Percentiles rank a stretch among this genome's conserved stretches.
phyloP scores from a whole-genome alignment of 352 stramenopile species.

The Phytophthora melonis region DNA sequence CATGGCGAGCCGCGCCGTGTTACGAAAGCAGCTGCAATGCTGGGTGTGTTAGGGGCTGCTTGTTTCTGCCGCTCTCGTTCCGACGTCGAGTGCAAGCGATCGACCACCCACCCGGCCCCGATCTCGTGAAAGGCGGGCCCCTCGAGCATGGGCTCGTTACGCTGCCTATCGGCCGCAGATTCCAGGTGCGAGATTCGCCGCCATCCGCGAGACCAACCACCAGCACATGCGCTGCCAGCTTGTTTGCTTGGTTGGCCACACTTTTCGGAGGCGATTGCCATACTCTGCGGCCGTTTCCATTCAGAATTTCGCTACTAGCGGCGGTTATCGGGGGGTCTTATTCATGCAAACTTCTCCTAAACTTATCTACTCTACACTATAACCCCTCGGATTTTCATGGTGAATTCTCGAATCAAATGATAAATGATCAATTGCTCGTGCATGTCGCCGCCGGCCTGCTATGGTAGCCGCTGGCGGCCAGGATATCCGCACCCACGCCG shows the following conservation, averaged over 20 bases:
- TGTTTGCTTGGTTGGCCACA: not conserved
- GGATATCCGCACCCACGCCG: constrained; percentile 16
- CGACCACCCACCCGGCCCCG: not conserved
- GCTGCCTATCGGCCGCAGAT: constrained; percentile 1
- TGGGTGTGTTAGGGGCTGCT: constrained; percentile 30
- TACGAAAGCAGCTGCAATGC: constrained; percentile 33
- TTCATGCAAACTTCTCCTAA: not conserved
- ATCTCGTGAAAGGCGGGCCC: constrained; percentile 7
- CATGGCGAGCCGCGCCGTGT: not conserved
- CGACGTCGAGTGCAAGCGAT: constrained; percentile 15
- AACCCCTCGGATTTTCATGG: no score
- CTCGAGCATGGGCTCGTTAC: constrained; percentile 18
- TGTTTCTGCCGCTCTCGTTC: constrained; percentile 36
- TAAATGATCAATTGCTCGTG: no score
- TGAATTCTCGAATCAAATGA: no score
- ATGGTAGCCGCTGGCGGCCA: constrained; percentile 13
- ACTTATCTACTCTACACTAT: no score
- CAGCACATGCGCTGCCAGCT: not conserved
- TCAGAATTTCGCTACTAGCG: constrained; percentile 10
- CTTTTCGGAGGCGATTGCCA: constrained; percentile 14
- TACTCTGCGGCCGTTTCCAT: constrained; percentile 8
- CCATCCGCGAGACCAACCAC: not conserved
- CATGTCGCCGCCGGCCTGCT: not conserved
- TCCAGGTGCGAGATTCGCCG: constrained; percentile 12
- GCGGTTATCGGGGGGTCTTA: constrained; percentile 3